phyloP scores from a whole-genome alignment of 2,329 filamentous ascomycete genomes.

The Alternaria gansuensis region DNA sequence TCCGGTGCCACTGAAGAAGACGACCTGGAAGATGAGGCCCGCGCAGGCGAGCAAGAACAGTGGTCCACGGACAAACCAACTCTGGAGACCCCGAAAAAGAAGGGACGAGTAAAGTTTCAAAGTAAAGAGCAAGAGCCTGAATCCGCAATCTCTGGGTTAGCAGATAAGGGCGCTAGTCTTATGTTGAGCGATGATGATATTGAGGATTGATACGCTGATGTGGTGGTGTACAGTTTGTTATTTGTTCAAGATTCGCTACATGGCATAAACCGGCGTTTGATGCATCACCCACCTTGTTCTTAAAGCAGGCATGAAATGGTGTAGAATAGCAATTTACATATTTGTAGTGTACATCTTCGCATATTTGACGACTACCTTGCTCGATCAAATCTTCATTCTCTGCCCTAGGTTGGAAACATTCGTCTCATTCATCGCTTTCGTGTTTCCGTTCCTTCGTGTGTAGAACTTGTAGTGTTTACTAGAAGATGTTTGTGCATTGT shows the following conservation, averaged over 20 bases:
- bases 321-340: neutral
- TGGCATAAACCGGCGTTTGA: neutral
- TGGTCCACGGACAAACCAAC: constrained; percentile 57
- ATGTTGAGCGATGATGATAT: constrained; percentile 60
- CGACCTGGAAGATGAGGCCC: constrained; percentile 46
- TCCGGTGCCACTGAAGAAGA: constrained; percentile 43
- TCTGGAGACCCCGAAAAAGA: constrained; percentile 37
- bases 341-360: neutral
- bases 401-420: too few relatives aligned
- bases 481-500: too few relatives aligned
- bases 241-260: neutral
- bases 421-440: too few relatives aligned
- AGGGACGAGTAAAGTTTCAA: constrained; percentile 30
- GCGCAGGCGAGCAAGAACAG: constrained; percentile 44
- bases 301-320: neutral
- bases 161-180: constrained; percentile 46
- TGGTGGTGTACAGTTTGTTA: neutral
- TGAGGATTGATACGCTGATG: constrained; percentile 47
- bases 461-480: too few relatives aligned
- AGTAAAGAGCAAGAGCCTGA: constrained; percentile 34
- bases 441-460: too few relatives aligned
- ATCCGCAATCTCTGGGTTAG: constrained; percentile 34
- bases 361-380: neutral
- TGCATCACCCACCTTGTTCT: neutral
- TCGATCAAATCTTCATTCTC: too few relatives aligned